Evolutionary conservation across 805 yeast species (phyloP).

Genomic region (Pichia nakasei): DNA sequence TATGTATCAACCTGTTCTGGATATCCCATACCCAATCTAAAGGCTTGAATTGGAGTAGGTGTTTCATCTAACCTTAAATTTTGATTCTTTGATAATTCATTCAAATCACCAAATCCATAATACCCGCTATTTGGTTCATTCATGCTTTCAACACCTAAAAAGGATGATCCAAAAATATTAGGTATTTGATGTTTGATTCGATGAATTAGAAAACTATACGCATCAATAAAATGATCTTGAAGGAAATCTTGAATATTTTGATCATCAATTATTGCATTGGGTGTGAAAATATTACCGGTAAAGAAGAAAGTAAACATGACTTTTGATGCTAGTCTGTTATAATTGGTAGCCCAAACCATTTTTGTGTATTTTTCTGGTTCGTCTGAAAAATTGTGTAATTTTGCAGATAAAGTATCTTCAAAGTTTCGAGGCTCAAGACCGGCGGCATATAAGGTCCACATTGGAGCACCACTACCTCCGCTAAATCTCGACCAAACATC

Average conservation of each 20-base stretch:
- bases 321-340: slow-evolving; percentile 61
- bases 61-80: slow-evolving; percentile 69
- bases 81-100: slow-evolving; percentile 46
- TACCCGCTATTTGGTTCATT: slow-evolving; percentile 82
- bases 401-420: slow-evolving; percentile 65
- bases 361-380: slow-evolving; percentile 50
- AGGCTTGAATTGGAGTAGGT: slow-evolving; percentile 71
- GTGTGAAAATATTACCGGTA: slow-evolving; percentile 70
- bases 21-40: slow-evolving; percentile 73
- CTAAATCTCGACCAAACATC: slow-evolving; percentile 87
- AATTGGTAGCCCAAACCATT: slow-evolving; percentile 92
- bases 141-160: slow-evolving; percentile 74
- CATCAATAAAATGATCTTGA: slow-evolving; percentile 50
- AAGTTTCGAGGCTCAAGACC: slow-evolving; percentile 79
- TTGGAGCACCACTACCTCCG: slow-evolving; percentile 92
- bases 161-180: slow-evolving; percentile 34
- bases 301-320: slow-evolving; percentile 84
- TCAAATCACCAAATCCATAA: slow-evolving; percentile 52
- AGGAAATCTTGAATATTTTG: slow-evolving; percentile 70
- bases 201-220: slow-evolving; percentile 42
- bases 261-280: slow-evolving; percentile 63
- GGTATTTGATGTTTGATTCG: slow-evolving; percentile 34
- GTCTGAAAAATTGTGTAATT: slow-evolving; percentile 53
- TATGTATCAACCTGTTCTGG: slow-evolving; percentile 61
- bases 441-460: slow-evolving; percentile 87